Base-by-base conservation (phyloP, 2,329 filamentous ascomycete species). In the Colletotrichum australisinense region DNA sequence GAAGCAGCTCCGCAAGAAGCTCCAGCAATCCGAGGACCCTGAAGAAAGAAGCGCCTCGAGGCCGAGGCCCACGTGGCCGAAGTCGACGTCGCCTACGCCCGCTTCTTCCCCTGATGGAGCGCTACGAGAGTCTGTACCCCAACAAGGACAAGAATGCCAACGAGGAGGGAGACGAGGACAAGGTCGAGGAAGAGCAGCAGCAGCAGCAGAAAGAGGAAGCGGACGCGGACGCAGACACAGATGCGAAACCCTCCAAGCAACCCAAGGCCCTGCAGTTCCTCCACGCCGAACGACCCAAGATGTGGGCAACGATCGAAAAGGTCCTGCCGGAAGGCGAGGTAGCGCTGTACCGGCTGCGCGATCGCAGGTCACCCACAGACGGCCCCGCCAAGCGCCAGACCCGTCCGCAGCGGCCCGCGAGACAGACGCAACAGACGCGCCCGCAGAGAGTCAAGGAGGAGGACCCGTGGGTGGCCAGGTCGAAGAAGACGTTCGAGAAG, bases 71-170 rank as follows among this genome's bases (percentile, higher is more conserved):
- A 94, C 79, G 85, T 90, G 28, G 90, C 91, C 30, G 89, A 95
- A 79, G 89, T 95, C 14, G 94, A 96, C 79, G 85, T 93, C 75
- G 91, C 94, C 77, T 97, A 97, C 79, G 90, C 93, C 1, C 88
- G 90, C 66, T 93, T 92, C 81, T 93, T 90, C 75, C 94, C 1
- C 89, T 93, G 57, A 86, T 92, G 77, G 91, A 94, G 80, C 85
- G 88, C 26, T 97, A 97, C 81, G 87, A 93, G 75, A 91, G 90
- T 77, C 80, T 93, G 19, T 93, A 92, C 76, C 85, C 88, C 76
- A 77, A 77, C 69, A 74, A 70, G 59, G 67, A 76, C 53, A 75
- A 79, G 70, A 74, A 76, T 14, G 81, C 81, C 2, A 82, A 85
- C 63, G 84, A 83, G 4, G 83, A 84, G 55, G 78, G 80, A 5